phyloP scores from a whole-genome alignment of 2,329 filamentous ascomycete genomes.

The Aspergillus glaucus region DNA sequence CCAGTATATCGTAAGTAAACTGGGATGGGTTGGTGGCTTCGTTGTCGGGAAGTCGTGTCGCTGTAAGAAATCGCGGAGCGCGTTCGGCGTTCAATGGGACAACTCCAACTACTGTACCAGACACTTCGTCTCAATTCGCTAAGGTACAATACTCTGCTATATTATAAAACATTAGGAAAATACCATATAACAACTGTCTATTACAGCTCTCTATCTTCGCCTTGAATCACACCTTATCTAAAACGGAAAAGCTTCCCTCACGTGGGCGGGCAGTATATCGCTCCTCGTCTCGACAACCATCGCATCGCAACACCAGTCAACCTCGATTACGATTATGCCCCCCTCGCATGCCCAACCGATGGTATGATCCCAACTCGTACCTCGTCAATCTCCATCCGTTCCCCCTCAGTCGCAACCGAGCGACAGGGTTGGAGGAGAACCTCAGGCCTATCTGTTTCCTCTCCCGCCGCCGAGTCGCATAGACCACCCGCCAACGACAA shows the following conservation, averaged over 20 bases:
- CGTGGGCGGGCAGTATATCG: constrained; percentile 12
- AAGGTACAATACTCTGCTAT: no score
- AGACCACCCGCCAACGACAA: constrained; percentile 46
- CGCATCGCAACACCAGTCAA: constrained; percentile 3
- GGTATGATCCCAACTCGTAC: constrained; percentile 37
- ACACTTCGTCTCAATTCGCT: no score
- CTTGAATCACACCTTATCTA: neutral
- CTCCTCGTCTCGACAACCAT: neutral
- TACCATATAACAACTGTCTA: neutral
- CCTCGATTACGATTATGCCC: constrained; percentile 26
- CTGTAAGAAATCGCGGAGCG: no score
- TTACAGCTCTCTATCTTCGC: neutral
- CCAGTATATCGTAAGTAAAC: neutral
- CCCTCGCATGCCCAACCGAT: constrained; percentile 21
- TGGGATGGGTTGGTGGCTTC: no score
- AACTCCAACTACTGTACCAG: no score
- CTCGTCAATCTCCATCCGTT: constrained; percentile 25
- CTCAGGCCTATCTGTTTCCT: constrained; percentile 50
- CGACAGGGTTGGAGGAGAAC: constrained; percentile 33
- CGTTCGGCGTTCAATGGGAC: no score
- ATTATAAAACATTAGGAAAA: neutral
- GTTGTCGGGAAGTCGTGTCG: no score
- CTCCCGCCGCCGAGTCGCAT: constrained; percentile 50
- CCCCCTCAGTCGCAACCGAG: constrained; percentile 26
- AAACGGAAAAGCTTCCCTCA: constrained; percentile 3